Conservation (phyloP, 345 rosid genomes). For the Populus deltoides region DNA sequence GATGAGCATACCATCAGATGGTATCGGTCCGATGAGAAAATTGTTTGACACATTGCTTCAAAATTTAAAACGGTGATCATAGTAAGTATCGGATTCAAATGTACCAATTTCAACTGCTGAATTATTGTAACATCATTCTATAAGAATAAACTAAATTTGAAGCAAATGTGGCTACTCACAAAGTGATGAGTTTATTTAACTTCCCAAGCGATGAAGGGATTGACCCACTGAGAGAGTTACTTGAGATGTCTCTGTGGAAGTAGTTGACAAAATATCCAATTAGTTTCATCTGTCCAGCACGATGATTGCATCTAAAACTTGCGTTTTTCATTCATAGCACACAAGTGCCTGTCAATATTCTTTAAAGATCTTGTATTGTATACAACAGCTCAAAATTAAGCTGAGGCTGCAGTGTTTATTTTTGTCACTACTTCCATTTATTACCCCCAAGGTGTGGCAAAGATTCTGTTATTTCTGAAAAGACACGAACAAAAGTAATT, state of each 20-base stretch:
- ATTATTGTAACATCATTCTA: neutral
- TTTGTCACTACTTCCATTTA: neutral
- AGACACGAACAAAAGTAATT: neutral
- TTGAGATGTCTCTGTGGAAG: constrained; percentile 66
- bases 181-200: constrained; percentile 52
- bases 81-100: constrained; percentile 4
- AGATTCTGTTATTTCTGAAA: neutral
- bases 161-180: constrained; percentile 57
- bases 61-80: constrained; percentile 29
- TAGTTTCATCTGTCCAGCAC: neutral
- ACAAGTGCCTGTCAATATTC: neutral
- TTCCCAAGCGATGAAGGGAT: constrained; percentile 77
- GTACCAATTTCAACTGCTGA: neutral
- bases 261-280: neutral
- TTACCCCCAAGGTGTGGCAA: too few species aligned
- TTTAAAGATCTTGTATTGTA: neutral
- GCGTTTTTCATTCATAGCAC: neutral
- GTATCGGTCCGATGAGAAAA: constrained; percentile 79
- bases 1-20: constrained; percentile 64
- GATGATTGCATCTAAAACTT: neutral
- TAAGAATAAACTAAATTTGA: constrained; percentile 6
- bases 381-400: neutral
- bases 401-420: neutral
- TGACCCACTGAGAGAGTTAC: constrained; percentile 67
- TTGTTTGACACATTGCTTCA: constrained; percentile 87